Evolutionary conservation across 140 eudicot genomes (phyloP).

Genomic region (Eryngium alpinum): DNA sequence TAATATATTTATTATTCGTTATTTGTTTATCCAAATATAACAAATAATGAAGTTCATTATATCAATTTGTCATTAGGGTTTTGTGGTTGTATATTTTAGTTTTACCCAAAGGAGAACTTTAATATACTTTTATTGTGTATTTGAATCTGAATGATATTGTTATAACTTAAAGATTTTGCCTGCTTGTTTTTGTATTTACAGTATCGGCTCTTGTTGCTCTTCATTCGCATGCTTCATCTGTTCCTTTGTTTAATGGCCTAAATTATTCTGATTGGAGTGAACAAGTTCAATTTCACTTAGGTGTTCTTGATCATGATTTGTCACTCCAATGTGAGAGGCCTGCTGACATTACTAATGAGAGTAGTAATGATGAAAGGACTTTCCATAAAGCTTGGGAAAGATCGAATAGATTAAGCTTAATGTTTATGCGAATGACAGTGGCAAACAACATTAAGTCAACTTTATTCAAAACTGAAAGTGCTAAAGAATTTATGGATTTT

Average conservation of each 20-base stretch:
- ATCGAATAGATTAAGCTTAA: neutral
- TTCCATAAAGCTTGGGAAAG: neutral
- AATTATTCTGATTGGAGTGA: neutral
- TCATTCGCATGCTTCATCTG: neutral
- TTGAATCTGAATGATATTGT: too few relatives aligned
- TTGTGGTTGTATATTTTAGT: too few relatives aligned
- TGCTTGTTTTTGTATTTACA: neutral
- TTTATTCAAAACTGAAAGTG: neutral
- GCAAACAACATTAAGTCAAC: too few relatives aligned
- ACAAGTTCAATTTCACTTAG: neutral
- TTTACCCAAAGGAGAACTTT: too few relatives aligned
- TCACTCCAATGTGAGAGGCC: neutral
- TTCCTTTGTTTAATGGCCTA: neutral
- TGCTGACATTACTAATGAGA: neutral
- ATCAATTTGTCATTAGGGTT: too few relatives aligned
- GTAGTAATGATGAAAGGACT: neutral
- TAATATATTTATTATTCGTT: too few relatives aligned
- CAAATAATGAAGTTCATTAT: too few relatives aligned
- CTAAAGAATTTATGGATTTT: neutral
- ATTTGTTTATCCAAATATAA: too few relatives aligned
- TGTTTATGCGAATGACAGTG: too few relatives aligned
- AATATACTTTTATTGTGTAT: too few relatives aligned
- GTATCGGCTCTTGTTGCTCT: neutral
- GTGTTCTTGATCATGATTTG: neutral
- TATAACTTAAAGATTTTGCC: too few relatives aligned